Base-by-base conservation (phyloP, 331 rosid species). In the Phaseolus coccineus region DNA sequence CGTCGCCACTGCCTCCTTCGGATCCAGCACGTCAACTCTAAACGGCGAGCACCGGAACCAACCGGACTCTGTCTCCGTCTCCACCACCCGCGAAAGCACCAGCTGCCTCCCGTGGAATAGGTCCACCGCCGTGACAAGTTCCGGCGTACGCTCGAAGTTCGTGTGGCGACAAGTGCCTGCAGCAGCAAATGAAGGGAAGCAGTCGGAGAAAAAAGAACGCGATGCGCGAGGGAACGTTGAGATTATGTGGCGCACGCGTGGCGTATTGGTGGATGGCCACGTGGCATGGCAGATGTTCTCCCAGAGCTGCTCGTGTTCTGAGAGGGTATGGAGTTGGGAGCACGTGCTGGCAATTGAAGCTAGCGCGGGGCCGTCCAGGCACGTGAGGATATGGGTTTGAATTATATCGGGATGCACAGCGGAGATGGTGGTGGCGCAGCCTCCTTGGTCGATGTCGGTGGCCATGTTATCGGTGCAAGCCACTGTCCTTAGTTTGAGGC, bases 31-130 rank as follows among this genome's bases (percentile, higher is more conserved):
- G 76, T 94, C 97, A 2, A 94, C 59, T 48, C 96, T 85, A 63
- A 92, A 88, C 39, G 98, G 98, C 73, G 97, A 91, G 89, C 87
- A 88, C 57, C 76, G 82, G 86, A 94, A 94, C 98, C 98, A 94
- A 0, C 81, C 89, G 11, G 89, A 81, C 6, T 75, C 70, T 2
- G 98, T 94, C 81, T 94, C 98, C 12, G 95, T 88, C 73, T 90
- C 97, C 56, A 89, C 81, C 11, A 86, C 86, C 47, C 69, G 86
- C 19, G 93, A 87, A 35, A 92, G 71, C 6, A 94, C 56, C 10
- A 74, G 46, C 37, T 59, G 25, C 3, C 72, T 58, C 0, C 89
- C 63, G 82, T 86, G 84, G 81, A 80, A 83, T 8, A 94, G 55
- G 72, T 94, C 98, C 1, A 94, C 97, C 57, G 98, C 89, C 3